Evolutionary conservation across 495 filamentous ascomycete species (phyloP).

Genomic region (Astrocystis sublimbata): DNA sequence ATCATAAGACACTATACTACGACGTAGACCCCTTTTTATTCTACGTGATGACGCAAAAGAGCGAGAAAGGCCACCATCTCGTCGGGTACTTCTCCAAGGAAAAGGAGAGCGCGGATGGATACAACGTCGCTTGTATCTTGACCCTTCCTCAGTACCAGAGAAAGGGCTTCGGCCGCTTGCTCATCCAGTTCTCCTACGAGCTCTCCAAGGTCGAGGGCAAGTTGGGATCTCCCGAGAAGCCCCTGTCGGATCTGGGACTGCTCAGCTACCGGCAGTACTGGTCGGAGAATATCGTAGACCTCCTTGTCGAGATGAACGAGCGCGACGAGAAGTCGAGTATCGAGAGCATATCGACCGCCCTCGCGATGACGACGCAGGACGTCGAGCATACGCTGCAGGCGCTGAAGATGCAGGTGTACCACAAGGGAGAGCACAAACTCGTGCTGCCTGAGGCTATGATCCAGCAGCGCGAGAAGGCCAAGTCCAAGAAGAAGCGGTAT

Average conservation of each 20-base stretch:
- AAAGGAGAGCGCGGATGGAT: constrained; percentile 92
- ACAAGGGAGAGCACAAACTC: constrained; percentile 92
- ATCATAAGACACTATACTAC: constrained; percentile 99
- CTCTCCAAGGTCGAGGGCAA: constrained; percentile 93
- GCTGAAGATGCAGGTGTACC: constrained; percentile 90
- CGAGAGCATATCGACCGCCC: constrained; percentile 73
- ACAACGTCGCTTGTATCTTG: constrained; percentile 97
- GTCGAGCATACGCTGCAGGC: constrained; percentile 91
- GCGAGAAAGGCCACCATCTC: constrained; percentile 84
- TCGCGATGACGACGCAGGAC: constrained; percentile 93
- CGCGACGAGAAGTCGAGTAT: constrained; percentile 70
- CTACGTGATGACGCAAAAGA: constrained; percentile 93
- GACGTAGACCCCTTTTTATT: constrained; percentile 98
- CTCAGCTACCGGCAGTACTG: constrained; percentile 94
- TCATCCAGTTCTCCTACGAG: constrained; percentile 98
- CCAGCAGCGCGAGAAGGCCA: constrained; percentile 70
- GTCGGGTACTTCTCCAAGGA: constrained; percentile 98
- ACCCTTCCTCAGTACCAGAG: constrained; percentile 95
- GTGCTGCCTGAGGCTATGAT: constrained; percentile 70
- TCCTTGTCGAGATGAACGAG: constrained; percentile 65
- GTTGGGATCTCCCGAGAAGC: constrained; percentile 93
- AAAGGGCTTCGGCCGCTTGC: constrained; percentile 85
- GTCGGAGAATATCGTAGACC: constrained; percentile 88
- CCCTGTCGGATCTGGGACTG: constrained; percentile 88
- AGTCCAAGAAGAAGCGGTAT: constrained; percentile 65